Evolutionary conservation across 2,329 filamentous ascomycete species (phyloP).

Genomic region (Zalaria sp.): DNA sequence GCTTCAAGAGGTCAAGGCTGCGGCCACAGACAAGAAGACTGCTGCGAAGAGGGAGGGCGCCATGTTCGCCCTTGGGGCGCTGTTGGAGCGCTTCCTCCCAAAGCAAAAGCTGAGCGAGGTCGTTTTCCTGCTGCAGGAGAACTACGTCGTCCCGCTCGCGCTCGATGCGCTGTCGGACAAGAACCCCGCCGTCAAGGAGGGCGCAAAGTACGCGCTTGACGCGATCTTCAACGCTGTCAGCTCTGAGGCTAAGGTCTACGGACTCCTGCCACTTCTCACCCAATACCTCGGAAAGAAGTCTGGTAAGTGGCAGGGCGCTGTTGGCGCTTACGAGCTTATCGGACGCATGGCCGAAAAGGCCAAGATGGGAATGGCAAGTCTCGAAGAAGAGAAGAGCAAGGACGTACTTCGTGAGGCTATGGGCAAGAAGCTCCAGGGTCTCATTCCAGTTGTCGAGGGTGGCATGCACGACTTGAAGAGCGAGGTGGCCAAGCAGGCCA

Average conservation of each 20-base stretch:
- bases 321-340: slow-evolving; percentile 70
- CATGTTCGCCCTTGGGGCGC: slow-evolving; percentile 85
- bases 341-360: slow-evolving; percentile 94
- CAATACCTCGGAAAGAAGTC: slow-evolving; percentile 69
- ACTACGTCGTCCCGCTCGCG: slow-evolving; percentile 54
- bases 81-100: slow-evolving; percentile 79
- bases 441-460: slow-evolving; percentile 82
- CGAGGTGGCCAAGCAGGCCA: slow-evolving; percentile 76
- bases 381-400: slow-evolving; percentile 76
- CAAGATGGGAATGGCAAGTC: slow-evolving; percentile 68
- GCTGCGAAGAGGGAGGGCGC: slow-evolving; percentile 72
- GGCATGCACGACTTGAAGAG: slow-evolving; percentile 95
- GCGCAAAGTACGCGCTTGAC: slow-evolving; percentile 87
- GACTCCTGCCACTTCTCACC: slow-evolving; percentile 62
- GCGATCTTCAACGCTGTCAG: slow-evolving; percentile 68
- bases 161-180: slow-evolving; percentile 86
- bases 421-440: slow-evolving; percentile 69
- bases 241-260: slow-evolving; percentile 69
- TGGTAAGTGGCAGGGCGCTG: slow-evolving; percentile 94
- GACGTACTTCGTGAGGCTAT: slow-evolving; percentile 81
- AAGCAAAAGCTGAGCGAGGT: slow-evolving; percentile 68
- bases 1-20: slow-evolving; percentile 54
- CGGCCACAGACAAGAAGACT: slow-evolving; percentile 87
- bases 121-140: slow-evolving; percentile 68
- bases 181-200: slow-evolving; percentile 73